Evolutionary conservation across 139 green algal genomes (phyloP), one percentile per base, ranked within the genome.

Genomic region (Chloropicon primus): DNA sequence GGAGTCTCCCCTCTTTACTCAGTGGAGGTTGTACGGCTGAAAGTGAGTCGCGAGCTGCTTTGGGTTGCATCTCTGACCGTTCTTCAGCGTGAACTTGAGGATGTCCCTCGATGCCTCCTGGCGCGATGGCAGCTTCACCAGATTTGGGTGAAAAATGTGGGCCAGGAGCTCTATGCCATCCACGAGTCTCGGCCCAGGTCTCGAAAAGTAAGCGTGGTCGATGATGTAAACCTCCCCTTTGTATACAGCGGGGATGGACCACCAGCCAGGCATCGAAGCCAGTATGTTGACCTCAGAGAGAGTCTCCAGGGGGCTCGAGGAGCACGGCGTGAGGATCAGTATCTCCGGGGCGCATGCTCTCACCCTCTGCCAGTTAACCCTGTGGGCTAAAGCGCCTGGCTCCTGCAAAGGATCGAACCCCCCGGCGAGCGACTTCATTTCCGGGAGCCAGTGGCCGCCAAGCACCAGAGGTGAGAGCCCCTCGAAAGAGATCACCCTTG

Each of bases 81-180:
- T 28, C 25, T 29, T 76, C 83, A 96, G 77, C 21, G 80, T 80
- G 24, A 97, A 85, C 83, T 92, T 92, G 29, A 93, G 85, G 72
- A 88, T 84, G 0, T 80, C 27, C 26, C 26, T 77, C 24, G 81
- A 72, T 5, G 27, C 41, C 26, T 76, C 75, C 23, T 73, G 73
- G 29, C 73, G 54, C 2, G 71, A 74, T 26, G 62, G 27, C 21
- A 77, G 29, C 0, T 76, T 74, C n/a, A 87, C 25, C 17, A 77
- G 27, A 22, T 72, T 74, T 22, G 84, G 90, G 75, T 93, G 84
- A 62, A 94, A 76, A 41, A 96, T 86, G 25, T 85, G 81, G 2
- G 88, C 86, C 53, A 98, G 79, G 71, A 91, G 26, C 80, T 97
- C 93, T 21, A 92, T 83, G 1, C 93, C 94, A 54, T 97, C 86